Percentiles rank a stretch among this genome's conserved stretches.
Evolutionary conservation across 306 rosid species (phyloP).

Genomic region (Urtica urens): DNA sequence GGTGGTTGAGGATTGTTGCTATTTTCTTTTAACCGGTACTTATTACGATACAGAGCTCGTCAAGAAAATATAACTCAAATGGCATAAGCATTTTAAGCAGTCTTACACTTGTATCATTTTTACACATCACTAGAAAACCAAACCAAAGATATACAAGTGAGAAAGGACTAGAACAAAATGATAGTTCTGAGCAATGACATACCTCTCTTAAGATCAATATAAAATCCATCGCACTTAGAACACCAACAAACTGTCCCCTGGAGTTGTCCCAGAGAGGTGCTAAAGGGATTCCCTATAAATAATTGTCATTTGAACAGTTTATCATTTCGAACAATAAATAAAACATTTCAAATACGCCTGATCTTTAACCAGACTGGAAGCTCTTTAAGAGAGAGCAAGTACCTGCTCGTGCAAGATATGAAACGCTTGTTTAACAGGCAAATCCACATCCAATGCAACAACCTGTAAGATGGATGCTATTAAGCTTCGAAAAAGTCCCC

Average conservation of each 20-base stretch:
- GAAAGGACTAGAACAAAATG: slow-evolving; percentile 13
- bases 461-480: slow-evolving; percentile 43
- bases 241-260: slow-evolving; percentile 86
- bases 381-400: slow-evolving; percentile 11
- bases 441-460: slow-evolving; percentile 72
- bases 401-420: slow-evolving; percentile 95
- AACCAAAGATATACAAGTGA: too few relatives aligned
- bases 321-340: neutral
- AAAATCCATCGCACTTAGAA: slow-evolving; percentile 88
- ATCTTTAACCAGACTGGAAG: neutral
- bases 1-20: too few relatives aligned
- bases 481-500: slow-evolving; percentile 11
- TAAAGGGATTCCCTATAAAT: slow-evolving; percentile 70
- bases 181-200: slow-evolving; percentile 20
- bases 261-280: slow-evolving; percentile 95
- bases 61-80: too few relatives aligned
- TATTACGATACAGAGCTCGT: too few relatives aligned
- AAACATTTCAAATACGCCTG: neutral
- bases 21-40: too few relatives aligned
- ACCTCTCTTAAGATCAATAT: slow-evolving; percentile 95
- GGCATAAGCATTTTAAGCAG: too few relatives aligned
- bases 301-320: slow-evolving; percentile 8
- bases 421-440: slow-evolving; percentile 97
- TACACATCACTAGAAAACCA: too few relatives aligned
- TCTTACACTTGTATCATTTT: too few relatives aligned